A percentile compares a stretch with the other conserved stretches of the same genome.
Evolutionary conservation across 257 asterid genomes (phyloP).

Genomic region (Anisodus acutangulus): DNA sequence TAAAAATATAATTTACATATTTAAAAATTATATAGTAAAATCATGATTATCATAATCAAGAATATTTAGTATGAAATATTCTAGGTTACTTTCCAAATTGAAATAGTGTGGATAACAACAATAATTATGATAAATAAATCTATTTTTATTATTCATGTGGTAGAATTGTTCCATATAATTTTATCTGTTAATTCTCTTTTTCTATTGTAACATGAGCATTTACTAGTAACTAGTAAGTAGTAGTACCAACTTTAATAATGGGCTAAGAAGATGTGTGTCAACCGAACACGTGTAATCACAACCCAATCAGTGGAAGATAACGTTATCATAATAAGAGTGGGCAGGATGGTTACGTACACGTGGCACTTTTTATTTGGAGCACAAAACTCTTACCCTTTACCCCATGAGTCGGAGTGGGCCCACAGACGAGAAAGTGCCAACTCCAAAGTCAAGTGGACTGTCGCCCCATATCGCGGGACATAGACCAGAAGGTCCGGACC

Average conservation of each 20-base stretch:
- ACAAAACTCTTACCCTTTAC: neutral
- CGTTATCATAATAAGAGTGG: constrained; percentile 50
- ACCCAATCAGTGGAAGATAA: constrained; percentile 54
- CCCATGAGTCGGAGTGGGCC: constrained; percentile 21
- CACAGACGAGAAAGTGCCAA: constrained; percentile 13
- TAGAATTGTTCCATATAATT: neutral
- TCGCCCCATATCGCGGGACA: neutral
- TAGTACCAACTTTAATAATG: neutral
- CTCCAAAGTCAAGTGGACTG: constrained; percentile 11
- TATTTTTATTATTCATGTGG: neutral
- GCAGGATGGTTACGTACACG: constrained; percentile 39
- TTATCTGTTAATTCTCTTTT: neutral
- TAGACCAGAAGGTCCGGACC: constrained; percentile 20
- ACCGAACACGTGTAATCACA: constrained; percentile 50
- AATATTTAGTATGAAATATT: neutral
- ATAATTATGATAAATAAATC: too few species aligned
- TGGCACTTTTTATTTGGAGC: constrained; percentile 23
- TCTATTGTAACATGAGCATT: neutral
- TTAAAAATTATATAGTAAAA: neutral
- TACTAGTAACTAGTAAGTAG: too few species aligned
- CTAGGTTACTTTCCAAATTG: neutral
- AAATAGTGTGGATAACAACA: neutral
- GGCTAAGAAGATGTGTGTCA: constrained; percentile 1
- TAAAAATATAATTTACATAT: neutral
- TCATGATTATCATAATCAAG: neutral